Percentiles rank a stretch among this genome's conserved stretches.
phyloP scores from a whole-genome alignment of 345 rosid genomes.

The Moricandia arvensis region DNA sequence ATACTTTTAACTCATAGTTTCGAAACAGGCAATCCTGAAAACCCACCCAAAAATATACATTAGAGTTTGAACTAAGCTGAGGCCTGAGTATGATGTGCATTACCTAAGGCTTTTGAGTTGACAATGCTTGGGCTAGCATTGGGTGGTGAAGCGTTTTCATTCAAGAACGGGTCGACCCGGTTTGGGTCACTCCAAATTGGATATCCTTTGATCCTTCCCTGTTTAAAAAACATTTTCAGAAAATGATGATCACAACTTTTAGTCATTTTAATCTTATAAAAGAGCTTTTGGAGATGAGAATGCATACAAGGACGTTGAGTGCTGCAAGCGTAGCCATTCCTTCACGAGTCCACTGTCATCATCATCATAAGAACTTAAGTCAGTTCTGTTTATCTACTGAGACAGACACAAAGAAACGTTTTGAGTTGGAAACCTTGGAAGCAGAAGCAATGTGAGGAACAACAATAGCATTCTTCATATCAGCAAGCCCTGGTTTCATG shows the following conservation, averaged over 20 bases:
- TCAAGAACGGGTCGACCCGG: slow-evolving; percentile 72
- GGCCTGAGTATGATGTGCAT: neutral
- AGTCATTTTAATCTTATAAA: neutral
- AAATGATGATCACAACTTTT: neutral
- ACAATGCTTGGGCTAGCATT: slow-evolving; percentile 91
- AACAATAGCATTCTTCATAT: slow-evolving; percentile 83
- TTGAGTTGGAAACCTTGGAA: slow-evolving; percentile 62
- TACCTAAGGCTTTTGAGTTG: slow-evolving; percentile 80
- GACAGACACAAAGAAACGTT: slow-evolving; percentile 1
- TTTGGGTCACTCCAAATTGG: slow-evolving; percentile 80
- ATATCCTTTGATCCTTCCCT: slow-evolving; percentile 91
- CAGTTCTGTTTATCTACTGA: neutral
- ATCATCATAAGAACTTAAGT: neutral
- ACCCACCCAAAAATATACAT: neutral
- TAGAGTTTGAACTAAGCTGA: neutral
- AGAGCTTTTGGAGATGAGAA: neutral
- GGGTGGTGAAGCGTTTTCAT: slow-evolving; percentile 73
- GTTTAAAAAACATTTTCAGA: slow-evolving; percentile 27
- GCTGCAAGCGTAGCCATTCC: slow-evolving; percentile 98
- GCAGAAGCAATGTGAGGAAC: slow-evolving; percentile 99
- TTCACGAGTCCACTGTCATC: slow-evolving; percentile 93
- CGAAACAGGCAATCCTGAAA: slow-evolving; percentile 85
- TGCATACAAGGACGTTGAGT: slow-evolving; percentile 78
- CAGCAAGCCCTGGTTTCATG: slow-evolving; percentile 97
- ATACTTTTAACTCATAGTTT: slow-evolving; percentile 50